phyloP scores from a whole-genome alignment of 2,329 filamentous ascomycete genomes.

The Camillea tinctor region DNA sequence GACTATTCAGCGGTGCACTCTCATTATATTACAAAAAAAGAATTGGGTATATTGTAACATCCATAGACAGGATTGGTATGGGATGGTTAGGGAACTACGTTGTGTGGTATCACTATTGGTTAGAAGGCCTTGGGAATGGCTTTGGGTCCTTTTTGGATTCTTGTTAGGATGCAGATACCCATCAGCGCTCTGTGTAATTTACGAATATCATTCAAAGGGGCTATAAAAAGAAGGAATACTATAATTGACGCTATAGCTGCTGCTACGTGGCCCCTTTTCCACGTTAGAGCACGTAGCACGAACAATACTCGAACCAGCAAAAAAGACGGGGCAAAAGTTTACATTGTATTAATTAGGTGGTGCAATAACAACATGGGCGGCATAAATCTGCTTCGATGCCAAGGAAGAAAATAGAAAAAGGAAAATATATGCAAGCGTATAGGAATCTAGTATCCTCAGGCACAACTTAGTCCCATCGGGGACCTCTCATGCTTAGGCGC shows the following conservation, averaged over 20 bases:
- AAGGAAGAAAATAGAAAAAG: neutral
- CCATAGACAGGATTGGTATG: neutral
- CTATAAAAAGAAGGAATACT: neutral
- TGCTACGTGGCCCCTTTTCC: neutral
- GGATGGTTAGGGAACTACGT: neutral
- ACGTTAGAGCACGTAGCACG: neutral
- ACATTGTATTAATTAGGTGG: neutral
- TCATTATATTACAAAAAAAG: neutral
- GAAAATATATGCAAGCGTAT: neutral
- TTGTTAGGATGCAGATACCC: neutral
- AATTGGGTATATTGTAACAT: neutral
- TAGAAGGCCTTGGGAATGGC: neutral
- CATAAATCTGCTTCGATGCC: too few species aligned
- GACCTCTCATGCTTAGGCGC: neutral
- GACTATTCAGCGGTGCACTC: neutral
- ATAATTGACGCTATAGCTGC: neutral
- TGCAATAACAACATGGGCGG: neutral
- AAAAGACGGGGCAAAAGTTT: neutral
- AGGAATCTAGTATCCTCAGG: neutral
- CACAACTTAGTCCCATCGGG: neutral
- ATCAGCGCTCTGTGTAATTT: neutral
- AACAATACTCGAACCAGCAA: neutral
- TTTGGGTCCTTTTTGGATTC: neutral
- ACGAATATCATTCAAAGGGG: neutral
- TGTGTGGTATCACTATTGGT: neutral